Evolutionary conservation across 2,329 filamentous ascomycete species (phyloP).

Genomic region (Harringtonia lauricola): DNA sequence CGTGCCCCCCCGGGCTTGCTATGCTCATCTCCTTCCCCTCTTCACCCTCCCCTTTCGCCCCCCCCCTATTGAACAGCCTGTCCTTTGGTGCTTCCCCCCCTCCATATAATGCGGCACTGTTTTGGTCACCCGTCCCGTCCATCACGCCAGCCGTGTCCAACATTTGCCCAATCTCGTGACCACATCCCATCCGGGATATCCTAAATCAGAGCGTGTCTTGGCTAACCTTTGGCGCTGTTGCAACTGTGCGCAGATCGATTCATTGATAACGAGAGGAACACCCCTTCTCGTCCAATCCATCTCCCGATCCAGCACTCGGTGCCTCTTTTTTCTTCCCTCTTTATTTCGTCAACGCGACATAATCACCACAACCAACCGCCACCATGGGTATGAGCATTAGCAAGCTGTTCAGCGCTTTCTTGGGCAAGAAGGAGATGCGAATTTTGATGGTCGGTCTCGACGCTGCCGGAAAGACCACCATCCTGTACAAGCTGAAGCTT

Average conservation of each 20-base stretch:
- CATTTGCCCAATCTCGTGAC: neutral
- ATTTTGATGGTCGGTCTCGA: conserved; percentile 99
- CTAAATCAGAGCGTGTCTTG: too few relatives aligned
- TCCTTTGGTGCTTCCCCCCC: too few relatives aligned
- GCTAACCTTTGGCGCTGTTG: neutral
- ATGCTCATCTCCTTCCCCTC: neutral
- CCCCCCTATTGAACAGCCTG: too few relatives aligned
- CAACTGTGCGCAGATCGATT: neutral
- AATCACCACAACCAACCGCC: conserved; percentile 30
- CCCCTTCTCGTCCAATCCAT: neutral
- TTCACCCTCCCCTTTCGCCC: neutral
- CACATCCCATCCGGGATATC: too few relatives aligned
- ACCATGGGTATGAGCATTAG: conserved; percentile 98
- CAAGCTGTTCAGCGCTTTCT: conserved; percentile 91
- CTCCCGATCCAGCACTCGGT: neutral
- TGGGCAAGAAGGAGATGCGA: conserved; percentile 99
- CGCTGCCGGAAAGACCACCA: conserved; percentile 99
- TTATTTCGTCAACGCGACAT: neutral
- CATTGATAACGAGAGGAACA: neutral
- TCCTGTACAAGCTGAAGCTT: conserved; percentile 99
- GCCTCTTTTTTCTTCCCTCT: neutral
- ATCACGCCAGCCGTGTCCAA: neutral
- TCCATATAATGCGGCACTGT: neutral
- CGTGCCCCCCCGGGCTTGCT: neutral
- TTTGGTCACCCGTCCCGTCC: neutral